A percentile compares a stretch with the other conserved stretches of the same genome.
phyloP scores from a whole-genome alignment of 176 grass and related monocot species.

The Thinopyrum elongatum region DNA sequence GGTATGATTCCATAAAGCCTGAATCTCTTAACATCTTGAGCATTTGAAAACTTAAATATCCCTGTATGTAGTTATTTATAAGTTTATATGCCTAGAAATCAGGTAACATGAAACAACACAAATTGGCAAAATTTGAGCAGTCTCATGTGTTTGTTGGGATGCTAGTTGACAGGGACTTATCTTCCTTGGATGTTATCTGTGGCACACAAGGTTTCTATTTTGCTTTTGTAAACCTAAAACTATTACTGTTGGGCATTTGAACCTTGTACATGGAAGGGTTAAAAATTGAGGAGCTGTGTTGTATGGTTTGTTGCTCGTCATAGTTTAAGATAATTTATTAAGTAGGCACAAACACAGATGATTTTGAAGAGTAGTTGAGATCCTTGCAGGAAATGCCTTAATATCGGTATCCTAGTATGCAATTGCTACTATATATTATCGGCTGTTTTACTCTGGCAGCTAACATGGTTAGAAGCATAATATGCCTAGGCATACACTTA shows the following conservation, averaged over 20 bases:
- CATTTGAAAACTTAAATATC: background rate
- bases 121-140: background rate
- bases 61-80: background rate
- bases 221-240: background rate
- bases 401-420: background rate
- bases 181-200: background rate
- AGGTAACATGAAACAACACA: conserved; percentile 6
- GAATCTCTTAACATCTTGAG: background rate
- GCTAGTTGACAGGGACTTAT: background rate
- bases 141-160: conserved; percentile 11
- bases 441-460: background rate
- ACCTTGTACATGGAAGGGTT: background rate
- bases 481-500: background rate
- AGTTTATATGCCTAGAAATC: background rate
- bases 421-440: background rate
- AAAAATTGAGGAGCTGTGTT: background rate
- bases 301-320: no score
- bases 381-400: background rate
- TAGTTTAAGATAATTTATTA: background rate
- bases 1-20: conserved; percentile 46
- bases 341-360: background rate
- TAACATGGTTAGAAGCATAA: background rate
- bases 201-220: conserved; percentile 7
- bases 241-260: background rate
- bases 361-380: background rate